These are phyloP conservation scores for Desmodesmus armatus DNA, from an alignment of 139 green algal genomes.

Conservation along the genomic window DNA sequence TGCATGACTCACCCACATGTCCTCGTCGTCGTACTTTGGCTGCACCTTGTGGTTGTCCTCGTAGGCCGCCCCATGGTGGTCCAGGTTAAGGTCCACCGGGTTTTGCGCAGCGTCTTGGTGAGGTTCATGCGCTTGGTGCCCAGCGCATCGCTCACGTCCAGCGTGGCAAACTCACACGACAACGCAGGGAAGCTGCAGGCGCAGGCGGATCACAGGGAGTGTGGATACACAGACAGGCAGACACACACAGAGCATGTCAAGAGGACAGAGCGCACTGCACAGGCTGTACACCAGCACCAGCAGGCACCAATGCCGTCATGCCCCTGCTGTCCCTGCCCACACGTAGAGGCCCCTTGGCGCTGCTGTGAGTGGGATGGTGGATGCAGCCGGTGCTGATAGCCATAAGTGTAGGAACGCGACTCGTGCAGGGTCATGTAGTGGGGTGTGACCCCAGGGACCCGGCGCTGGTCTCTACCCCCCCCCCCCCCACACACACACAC, in stretches of 20 bases:
- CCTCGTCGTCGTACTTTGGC: constrained; percentile 85
- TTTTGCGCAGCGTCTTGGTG: constrained; percentile 96
- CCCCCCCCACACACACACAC: no score
- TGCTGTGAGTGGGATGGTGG: no score
- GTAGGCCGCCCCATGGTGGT: constrained; percentile 43
- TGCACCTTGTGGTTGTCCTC: constrained; percentile 62
- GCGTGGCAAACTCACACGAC: constrained; percentile 96
- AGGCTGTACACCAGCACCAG: neutral
- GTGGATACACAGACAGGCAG: neutral
- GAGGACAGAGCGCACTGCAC: neutral
- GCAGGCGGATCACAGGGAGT: no score
- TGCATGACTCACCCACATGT: constrained; percentile 57
- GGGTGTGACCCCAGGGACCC: no score
- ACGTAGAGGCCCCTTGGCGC: no score
- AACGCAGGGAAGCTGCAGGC: constrained; percentile 84
- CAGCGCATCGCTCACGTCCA: constrained; percentile 95
- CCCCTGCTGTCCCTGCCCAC: no score
- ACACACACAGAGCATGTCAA: neutral
- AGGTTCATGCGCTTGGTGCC: constrained; percentile 95
- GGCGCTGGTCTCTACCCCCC: no score
- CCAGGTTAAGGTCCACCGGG: constrained; percentile 77
- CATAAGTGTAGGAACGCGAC: no score
- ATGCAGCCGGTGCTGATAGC: no score
- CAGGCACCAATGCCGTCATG: no score
- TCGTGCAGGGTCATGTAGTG: no score